phyloP scores from a whole-genome alignment of 768 basidiomycete genomes.

The Boletus subcaerulescens region DNA sequence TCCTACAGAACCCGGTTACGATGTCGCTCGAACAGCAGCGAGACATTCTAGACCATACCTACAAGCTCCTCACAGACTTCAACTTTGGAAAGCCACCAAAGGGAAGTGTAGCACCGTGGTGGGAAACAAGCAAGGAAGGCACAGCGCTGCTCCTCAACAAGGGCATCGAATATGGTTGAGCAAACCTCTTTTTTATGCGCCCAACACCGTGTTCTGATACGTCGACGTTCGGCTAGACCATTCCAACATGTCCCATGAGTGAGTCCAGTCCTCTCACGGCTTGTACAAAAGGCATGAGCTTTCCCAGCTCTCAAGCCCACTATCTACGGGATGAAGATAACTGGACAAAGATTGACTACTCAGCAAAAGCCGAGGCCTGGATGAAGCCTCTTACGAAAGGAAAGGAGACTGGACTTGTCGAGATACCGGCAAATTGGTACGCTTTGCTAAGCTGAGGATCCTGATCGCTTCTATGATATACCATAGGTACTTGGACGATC shows the following conservation, averaged over 20 bases:
- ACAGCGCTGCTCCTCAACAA: conserved; percentile 62
- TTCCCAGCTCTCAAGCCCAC: conserved; percentile 54
- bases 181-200: not conserved
- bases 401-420: conserved; percentile 57
- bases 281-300: not conserved
- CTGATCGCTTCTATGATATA: not conserved
- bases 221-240: conserved; percentile 40
- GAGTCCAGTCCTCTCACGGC: not conserved
- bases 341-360: conserved; percentile 74
- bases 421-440: conserved; percentile 72
- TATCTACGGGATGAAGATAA: conserved; percentile 65
- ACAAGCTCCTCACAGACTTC: conserved; percentile 62
- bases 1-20: conserved; percentile 50
- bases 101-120: conserved; percentile 75
- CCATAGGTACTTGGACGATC: conserved; percentile 64
- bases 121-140: conserved; percentile 72
- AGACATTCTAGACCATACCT: conserved; percentile 66
- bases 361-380: conserved; percentile 57
- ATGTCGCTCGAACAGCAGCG: conserved; percentile 66
- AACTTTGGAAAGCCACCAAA: conserved; percentile 57
- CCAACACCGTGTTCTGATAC: conserved; percentile 5
- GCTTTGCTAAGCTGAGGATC: not conserved
- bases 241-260: conserved; percentile 57
- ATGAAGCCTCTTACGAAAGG: conserved; percentile 71
- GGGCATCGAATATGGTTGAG: conserved; percentile 68